These are phyloP conservation scores for Croton setiger DNA, from an alignment of 441 rosid genomes.

Conservation along the genomic window DNA sequence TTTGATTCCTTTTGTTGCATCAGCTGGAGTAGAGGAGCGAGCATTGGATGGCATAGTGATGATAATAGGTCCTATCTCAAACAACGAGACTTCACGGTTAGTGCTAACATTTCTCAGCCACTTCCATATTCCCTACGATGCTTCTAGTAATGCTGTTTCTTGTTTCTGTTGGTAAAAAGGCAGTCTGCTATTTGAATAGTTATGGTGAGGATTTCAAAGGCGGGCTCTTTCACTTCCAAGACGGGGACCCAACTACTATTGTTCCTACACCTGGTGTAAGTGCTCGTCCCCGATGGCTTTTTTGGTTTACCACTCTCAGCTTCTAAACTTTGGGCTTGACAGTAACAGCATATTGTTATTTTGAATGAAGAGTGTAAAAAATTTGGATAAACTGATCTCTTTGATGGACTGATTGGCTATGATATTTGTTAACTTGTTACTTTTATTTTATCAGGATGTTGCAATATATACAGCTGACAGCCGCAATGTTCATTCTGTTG, in stretches of 20 bases:
- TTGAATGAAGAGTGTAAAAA: too few species aligned
- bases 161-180: conserved; percentile 40
- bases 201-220: conserved; percentile 69
- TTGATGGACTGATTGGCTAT: neutral
- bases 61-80: conserved; percentile 77
- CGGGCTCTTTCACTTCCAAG: conserved; percentile 81
- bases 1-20: conserved; percentile 1
- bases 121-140: neutral
- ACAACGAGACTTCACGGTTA: conserved; percentile 74
- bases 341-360: too few species aligned
- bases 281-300: conserved; percentile 16
- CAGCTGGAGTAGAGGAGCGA: conserved; percentile 86
- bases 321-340: neutral
- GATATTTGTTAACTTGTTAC: neutral
- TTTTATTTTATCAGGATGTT: conserved; percentile 53
- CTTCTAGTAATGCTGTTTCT: conserved; percentile 11
- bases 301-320: neutral
- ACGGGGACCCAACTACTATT: conserved; percentile 59
- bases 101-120: conserved; percentile 8
- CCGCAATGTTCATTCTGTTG: conserved; percentile 75
- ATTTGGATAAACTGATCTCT: neutral
- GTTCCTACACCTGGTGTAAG: conserved; percentile 73
- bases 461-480: conserved; percentile 84
- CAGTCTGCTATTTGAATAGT: conserved; percentile 88
- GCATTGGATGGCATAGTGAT: conserved; percentile 97